phyloP scores from a whole-genome alignment of 176 grass and related monocot genomes.

The Oryza meyeriana region DNA sequence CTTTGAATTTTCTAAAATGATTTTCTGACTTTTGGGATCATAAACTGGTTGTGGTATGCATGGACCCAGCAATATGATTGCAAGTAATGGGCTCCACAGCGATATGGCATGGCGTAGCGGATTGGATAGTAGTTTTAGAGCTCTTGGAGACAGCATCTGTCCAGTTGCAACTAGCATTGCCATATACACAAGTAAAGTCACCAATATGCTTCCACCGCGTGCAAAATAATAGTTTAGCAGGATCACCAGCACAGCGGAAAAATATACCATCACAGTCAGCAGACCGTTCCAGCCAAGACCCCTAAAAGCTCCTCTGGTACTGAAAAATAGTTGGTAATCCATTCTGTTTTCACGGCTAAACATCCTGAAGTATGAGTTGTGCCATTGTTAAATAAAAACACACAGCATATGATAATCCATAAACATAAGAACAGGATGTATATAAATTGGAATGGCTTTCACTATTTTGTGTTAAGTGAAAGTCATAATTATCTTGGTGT shows the following conservation, averaged over 20 bases:
- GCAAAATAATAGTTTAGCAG: background rate
- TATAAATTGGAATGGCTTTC: too few species aligned
- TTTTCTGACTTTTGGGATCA: too few species aligned
- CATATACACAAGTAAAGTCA: background rate
- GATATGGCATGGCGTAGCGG: background rate
- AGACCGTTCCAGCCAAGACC: background rate
- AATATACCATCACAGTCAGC: background rate
- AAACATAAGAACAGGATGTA: background rate
- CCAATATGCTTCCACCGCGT: too few species aligned
- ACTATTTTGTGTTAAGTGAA: too few species aligned
- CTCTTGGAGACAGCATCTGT: background rate
- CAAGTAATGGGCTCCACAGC: background rate
- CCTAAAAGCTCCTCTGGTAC: background rate
- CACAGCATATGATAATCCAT: background rate
- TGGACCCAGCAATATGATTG: background rate
- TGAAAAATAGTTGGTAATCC: constrained; percentile 16
- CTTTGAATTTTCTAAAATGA: too few species aligned
- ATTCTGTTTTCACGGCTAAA: background rate
- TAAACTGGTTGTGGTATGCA: too few species aligned
- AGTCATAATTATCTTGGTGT: too few species aligned
- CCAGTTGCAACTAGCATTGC: background rate
- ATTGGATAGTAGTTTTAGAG: background rate
- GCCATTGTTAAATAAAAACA: background rate
- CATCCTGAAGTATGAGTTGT: background rate
- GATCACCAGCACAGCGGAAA: background rate